Evolutionary conservation across 768 basidiomycete genomes (phyloP), one percentile per base, ranked within the genome.

Genomic region (Filobasidium floriforme): DNA sequence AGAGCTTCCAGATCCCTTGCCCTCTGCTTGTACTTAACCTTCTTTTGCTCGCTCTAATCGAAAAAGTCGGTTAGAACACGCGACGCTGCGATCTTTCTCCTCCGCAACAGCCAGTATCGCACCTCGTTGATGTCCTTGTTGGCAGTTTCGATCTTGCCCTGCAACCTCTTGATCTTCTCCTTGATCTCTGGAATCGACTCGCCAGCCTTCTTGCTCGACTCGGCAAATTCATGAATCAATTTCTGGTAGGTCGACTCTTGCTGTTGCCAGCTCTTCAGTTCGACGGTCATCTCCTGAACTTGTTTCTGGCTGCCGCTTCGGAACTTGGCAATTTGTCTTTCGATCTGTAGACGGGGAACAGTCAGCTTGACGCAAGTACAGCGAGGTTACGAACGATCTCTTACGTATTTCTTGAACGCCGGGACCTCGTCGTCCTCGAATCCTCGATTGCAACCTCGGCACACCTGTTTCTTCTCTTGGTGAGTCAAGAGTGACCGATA

Each of bases 391-490:
- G 26, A 49, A 24, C 49, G 61, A 49, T 6, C 24, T 80, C 86
- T 61, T 65, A 89, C 90, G 72, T 85, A 85, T 79, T 82, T 83
- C 76, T 92, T 88, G 67, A 92, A 89, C 0, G 83, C 81, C 0
- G 79, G 78, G 55, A 84, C 70, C 52, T 87, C 86, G 1, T 75
- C 72, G 29, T 83, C 82, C 24, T 83, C 80, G 73, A 97, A 79
- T 44, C 81, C 81, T 1, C 92, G 84, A 71, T 86, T 85, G 74
- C 94, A 98, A 9, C 86, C 86, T 12, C 84, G 81, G 72, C 94
- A 99, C 0, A 82, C 77, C 72, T 88, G 86, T 68, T 87, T 84
- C 60, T 82, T 80, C 73, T 84, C 84, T 41, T 88, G 89, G 0
- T 78, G 76, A 18, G 80, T 78, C 46, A 90, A 81, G 37, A 93